Conservation (phyloP, 2,329 filamentous ascomycete genomes). For the Shiraia sp. region DNA sequence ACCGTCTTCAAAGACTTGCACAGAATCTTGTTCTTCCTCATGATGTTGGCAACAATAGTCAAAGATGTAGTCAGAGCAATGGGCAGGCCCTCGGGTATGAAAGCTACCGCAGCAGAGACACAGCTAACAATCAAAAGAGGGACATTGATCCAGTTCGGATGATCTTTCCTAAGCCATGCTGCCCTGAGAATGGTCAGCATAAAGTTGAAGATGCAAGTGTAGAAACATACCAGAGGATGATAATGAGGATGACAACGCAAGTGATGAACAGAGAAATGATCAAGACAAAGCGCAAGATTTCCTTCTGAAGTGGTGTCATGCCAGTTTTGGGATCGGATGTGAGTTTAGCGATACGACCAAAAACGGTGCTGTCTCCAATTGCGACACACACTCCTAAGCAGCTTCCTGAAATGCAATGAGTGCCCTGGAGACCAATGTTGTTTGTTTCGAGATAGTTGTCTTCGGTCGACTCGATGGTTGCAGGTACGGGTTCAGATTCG, state of each 20-base stretch:
- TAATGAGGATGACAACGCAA: constrained; percentile 65
- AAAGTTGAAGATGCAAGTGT: not conserved
- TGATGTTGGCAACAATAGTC: constrained; percentile 76
- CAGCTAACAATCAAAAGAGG: constrained; percentile 73
- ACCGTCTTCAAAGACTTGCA: constrained; percentile 82
- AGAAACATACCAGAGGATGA: constrained; percentile 63
- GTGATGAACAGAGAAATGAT: constrained; percentile 72
- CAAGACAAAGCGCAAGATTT: constrained; percentile 72
- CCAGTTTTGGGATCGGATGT: constrained; percentile 70
- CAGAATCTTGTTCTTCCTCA: constrained; percentile 75
- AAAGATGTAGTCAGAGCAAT: constrained; percentile 59
- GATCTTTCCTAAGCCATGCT: constrained; percentile 67
- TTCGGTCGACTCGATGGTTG: constrained; percentile 65
- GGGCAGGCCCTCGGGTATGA: constrained; percentile 66
- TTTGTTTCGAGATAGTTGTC: constrained; percentile 76
- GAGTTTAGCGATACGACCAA: constrained; percentile 74
- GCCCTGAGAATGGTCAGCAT: constrained; percentile 53
- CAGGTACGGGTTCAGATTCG: constrained; percentile 67
- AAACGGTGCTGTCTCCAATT: constrained; percentile 73
- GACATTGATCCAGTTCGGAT: constrained; percentile 74
- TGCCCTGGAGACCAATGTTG: constrained; percentile 78
- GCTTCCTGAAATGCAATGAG: constrained; percentile 72
- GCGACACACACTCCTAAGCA: constrained; percentile 70
- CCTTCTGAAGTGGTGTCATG: constrained; percentile 71
- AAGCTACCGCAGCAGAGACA: constrained; percentile 60